Evolutionary conservation across 768 basidiomycete genomes (phyloP), one percentile per base, ranked within the genome.

Genomic region (Leucocoprinus leucothites): DNA sequence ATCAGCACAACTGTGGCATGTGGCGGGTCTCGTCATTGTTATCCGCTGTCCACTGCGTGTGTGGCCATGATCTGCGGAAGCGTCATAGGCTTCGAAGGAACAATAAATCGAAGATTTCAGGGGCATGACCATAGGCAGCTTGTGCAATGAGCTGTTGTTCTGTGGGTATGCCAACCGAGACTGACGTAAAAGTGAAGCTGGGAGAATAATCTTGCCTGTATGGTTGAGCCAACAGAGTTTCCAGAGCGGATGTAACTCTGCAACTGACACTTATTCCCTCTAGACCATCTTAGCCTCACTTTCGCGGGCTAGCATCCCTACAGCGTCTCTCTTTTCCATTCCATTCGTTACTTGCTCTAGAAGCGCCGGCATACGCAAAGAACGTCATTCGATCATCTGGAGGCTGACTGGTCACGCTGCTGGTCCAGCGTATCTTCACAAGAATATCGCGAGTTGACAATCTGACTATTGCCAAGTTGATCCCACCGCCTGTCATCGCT

Each of bases 111-210:
- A 36, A 26, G 22, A 38, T 38, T 11, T 11, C 36, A 31, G 31
- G 24, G 7, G 19, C 14, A n/a, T n/a, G n/a, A n/a, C n/a, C n/a
- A n/a, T n/a, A n/a, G 44, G 44, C 35, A 42, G 21, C 41, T 18
- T 18, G 11, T 9, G 28, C 25, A 14, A 9, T 8, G 22, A 38
- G 38, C 18, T 28, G 38, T 42, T 41, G 50, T 14, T 24, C 24
- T 41, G 51, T 52, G 40, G 50, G 40, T 45, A 53, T 53, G 52
- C 52, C 52, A 53, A 53, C 52, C 43, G 28, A 44, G 16, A n/a
- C 9, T 53, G 52, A 53, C 52, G 52, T 53, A 46, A 53, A 45
- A 34, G 16, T 16, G 31, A 48, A 9, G 14, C 47, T 36, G 47
- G 34, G 47, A 48, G 28, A 42, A 42, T 28, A 13, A 51, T 41